Percentiles rank a stretch among this genome's conserved stretches.
Evolutionary conservation across 139 green algal species (phyloP).

Genomic region (Astrephomene gubernaculifera): DNA sequence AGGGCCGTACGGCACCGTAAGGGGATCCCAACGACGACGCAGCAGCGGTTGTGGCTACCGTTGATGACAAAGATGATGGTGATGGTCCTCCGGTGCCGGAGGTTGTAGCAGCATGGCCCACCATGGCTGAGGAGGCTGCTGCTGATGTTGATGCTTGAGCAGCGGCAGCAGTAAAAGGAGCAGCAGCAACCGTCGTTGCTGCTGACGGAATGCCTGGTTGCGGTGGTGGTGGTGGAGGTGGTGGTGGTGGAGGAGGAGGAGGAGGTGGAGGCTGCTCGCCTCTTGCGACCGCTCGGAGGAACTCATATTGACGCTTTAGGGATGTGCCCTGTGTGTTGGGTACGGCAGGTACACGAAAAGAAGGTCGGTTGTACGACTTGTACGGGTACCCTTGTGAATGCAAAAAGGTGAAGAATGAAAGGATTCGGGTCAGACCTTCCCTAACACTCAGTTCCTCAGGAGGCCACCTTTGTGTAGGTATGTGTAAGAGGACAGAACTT

Average conservation of each 20-base stretch:
- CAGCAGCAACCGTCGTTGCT: no score
- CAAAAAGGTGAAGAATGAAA: not conserved
- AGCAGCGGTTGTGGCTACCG: no score
- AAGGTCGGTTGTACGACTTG: not conserved
- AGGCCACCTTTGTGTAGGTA: no score
- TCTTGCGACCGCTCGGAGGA: not conserved
- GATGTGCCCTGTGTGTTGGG: not conserved
- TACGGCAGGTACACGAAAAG: not conserved
- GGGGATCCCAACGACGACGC: not conserved
- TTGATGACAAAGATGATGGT: no score
- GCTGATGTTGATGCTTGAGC: not conserved
- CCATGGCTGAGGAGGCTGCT: no score
- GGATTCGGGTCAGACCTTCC: not conserved
- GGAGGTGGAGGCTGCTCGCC: not conserved
- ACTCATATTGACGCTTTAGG: constrained; percentile 18
- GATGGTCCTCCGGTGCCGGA: no score
- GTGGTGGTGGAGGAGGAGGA: no score
- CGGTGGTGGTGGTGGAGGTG: no score
- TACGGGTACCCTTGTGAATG: not conserved
- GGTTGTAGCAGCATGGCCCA: no score
- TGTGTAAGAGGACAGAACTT: no score
- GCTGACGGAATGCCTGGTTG: no score
- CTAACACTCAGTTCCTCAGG: no score
- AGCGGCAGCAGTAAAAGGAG: not conserved
- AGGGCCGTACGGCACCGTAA: not conserved